Conservation (phyloP, 2,329 filamentous ascomycete species). For the Grosmannia huntii region DNA sequence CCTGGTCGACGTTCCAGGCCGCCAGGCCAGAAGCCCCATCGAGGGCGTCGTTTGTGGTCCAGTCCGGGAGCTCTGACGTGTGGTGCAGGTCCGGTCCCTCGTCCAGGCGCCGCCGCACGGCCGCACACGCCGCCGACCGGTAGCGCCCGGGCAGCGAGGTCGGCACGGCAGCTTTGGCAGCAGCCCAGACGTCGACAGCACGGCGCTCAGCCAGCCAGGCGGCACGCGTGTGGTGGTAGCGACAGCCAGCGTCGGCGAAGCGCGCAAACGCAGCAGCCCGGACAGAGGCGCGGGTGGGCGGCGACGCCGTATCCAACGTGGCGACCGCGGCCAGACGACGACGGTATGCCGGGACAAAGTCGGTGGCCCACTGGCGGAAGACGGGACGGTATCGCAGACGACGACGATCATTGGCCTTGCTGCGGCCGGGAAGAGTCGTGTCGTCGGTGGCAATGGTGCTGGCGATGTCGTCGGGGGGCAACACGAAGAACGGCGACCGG, state of each 20-base stretch:
- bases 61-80: conserved; percentile 9
- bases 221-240: conserved; percentile 29
- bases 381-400: conserved; percentile 41
- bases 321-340: too few relatives aligned
- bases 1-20: conserved; percentile 25
- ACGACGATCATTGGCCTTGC: conserved; percentile 41
- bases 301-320: too few relatives aligned
- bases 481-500: conserved; percentile 44
- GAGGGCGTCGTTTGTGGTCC: not conserved
- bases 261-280: conserved; percentile 37
- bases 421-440: not conserved
- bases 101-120: conserved; percentile 26
- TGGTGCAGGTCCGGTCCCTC: conserved; percentile 15
- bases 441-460: not conserved
- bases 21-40: not conserved
- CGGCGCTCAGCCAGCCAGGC: conserved; percentile 29
- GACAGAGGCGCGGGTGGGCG: conserved; percentile 28
- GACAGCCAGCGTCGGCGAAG: conserved; percentile 30
- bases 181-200: conserved; percentile 26
- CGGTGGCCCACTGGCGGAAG: conserved; percentile 48
- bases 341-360: conserved; percentile 39
- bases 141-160: conserved; percentile 16
- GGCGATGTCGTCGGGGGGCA: conserved; percentile 13
- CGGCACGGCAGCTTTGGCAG: conserved; percentile 15
- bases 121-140: conserved; percentile 24